Base-by-base conservation (phyloP, 2,329 filamentous ascomycete species). In the Aspergillus sp. region DNA sequence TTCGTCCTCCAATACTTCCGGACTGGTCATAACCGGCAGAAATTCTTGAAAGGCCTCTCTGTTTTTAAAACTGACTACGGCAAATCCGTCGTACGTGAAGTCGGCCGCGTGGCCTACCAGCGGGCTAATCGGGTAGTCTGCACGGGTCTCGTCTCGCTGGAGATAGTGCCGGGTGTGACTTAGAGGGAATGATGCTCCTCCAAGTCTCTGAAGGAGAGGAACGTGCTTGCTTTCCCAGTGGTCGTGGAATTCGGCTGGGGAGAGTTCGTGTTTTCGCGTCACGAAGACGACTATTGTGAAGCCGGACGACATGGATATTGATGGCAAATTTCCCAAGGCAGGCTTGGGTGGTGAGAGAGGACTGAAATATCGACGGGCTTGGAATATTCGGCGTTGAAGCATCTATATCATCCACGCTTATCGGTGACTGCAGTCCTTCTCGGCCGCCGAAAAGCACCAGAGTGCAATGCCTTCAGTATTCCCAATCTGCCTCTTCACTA, bases 91-190 rank as follows among this genome's bases (percentile, higher is more conserved):
- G 40, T 22, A 53, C 2, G 24, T 34, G 8, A 53, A 34, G n/a
- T 53, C 51, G n/a, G 8, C 40, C 12, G 51, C 19, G 40, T 15
- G 12, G 19, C 40, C 51, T 12, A 37, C 41, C 9, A 53, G 17
- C 13, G 41, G 24, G 17, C 12, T 19, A 17, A 37, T 17, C 17
- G 51, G 51, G 11, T 42, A 49, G 15, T 39, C 33, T 15, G 47
- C 7, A 6, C 5, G n/a, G 7, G 47, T 37, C 19, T 19, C 17
- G n/a, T 49, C 47, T 7, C 20, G 51, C 24, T 33, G 27, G 3
- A 53, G 51, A 17, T 53, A 53, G 12, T 53, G 51, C 3, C 51
- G 51, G n/a, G 17, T 53, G 17, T 53, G 51, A n/a, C 24, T 13
- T 1, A 22, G 0, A 6, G 51, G 51, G 13, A 53, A 53, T 5